Percentiles rank a stretch among this genome's conserved stretches.
phyloP scores from a whole-genome alignment of 2,329 filamentous ascomycete species.

The Mariannaea elegans region DNA sequence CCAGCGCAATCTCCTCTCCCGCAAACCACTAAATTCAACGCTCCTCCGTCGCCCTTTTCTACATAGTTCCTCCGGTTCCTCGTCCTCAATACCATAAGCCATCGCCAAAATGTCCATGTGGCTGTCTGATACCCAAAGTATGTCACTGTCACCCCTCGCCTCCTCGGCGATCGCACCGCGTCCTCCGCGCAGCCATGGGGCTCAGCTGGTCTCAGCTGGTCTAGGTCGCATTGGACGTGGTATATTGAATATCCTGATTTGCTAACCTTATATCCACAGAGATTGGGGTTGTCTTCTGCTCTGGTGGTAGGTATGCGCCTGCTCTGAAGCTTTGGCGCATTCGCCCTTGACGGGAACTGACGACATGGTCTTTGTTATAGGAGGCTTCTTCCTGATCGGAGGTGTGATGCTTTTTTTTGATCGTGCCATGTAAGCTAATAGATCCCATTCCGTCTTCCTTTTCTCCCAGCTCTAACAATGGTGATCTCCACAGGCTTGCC shows the following conservation, averaged over 20 bases:
- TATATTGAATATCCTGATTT: neutral
- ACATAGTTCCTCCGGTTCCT: neutral
- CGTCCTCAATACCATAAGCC: neutral
- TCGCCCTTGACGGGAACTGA: constrained; percentile 27
- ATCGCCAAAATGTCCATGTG: constrained; percentile 76
- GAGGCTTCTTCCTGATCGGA: constrained; percentile 92
- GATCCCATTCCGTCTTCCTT: constrained; percentile 1
- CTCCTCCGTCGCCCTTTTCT: neutral
- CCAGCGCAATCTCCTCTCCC: neutral
- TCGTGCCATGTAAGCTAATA: constrained; percentile 79
- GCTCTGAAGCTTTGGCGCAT: constrained; percentile 31
- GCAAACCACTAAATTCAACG: neutral
- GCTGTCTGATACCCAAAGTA: constrained; percentile 96
- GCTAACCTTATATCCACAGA: constrained; percentile 66
- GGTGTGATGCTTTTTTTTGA: constrained; percentile 98
- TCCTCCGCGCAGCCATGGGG: neutral
- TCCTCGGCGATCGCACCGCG: constrained; percentile 11
- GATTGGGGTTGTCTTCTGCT: constrained; percentile 97
- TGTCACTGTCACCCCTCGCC: constrained; percentile 47
- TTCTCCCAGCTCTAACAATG: constrained; percentile 82
- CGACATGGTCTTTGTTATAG: constrained; percentile 55
- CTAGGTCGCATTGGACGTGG: neutral
- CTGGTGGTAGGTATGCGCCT: constrained; percentile 77
- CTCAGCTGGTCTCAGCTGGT: neutral
- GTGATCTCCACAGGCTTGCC: constrained; percentile 77